Evolutionary conservation across 139 green algal genomes (phyloP), one percentile per base, ranked within the genome.

Genomic region (Asterochloris sp.): DNA sequence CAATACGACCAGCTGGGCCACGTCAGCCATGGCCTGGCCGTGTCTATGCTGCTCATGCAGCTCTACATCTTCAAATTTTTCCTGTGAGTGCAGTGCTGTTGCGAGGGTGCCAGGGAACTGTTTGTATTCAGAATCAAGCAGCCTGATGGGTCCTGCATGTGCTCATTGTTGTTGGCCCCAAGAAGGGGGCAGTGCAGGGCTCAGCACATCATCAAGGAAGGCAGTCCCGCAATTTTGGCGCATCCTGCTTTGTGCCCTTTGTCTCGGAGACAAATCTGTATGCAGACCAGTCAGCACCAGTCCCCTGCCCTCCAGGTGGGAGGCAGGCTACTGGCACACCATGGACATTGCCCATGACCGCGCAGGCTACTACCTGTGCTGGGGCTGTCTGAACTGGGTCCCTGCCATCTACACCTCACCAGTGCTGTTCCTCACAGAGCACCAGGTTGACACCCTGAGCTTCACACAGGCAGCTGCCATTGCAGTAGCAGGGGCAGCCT

Each of bases 331-430:
- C 85, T 95, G 89, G 91, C 80, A 78, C 24, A 91, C 89, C 21
- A 96, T 96, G 91, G 92, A 96, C 89, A 96, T 96, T 73, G 84
- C 85, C 69, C 92, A 96, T 76, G 92, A 96, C 85, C 84, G 92
- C n/a, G 92, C 92, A 47, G 91, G 92, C 10, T 96, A 92, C 85
- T 96, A 96, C 86, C 86, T 96, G 27, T 95, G 91, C 84, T 96
- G 89, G 89, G 92, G 92, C 26, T 94, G 91, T 84, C 85, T 96
- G 63, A 89, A 91, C 38, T 96, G 92, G 92, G 88, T 96, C 26
- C 91, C 92, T 23, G 86, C 84, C 54, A 82, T 96, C 54, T 96
- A 96, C 89, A 94, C 92, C 73, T 94, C 90, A 26, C 92, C 90
- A 12, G 87, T 90, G 16, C 79, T 96, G 79, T 93, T 90, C 84